Evolutionary conservation across 2,329 filamentous ascomycete genomes (phyloP).

Genomic region (Metarhizium rileyi): DNA sequence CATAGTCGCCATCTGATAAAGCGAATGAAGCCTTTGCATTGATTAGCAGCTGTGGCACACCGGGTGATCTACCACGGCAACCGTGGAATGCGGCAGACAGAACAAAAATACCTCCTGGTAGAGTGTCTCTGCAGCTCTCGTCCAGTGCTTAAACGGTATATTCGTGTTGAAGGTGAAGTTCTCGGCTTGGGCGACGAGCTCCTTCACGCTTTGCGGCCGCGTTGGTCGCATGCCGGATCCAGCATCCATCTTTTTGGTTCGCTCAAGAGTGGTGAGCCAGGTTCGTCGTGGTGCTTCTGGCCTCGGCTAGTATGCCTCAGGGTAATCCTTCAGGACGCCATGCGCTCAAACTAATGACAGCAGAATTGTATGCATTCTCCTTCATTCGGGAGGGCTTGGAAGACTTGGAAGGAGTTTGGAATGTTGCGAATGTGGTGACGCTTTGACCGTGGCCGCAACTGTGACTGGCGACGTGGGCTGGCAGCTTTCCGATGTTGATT

Average conservation of each 20-base stretch:
- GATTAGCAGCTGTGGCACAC: background rate
- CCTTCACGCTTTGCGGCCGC: conserved; percentile 59
- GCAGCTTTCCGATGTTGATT: background rate
- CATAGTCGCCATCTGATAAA: conserved; percentile 72
- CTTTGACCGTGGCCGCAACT: too few relatives aligned
- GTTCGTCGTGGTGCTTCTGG: background rate
- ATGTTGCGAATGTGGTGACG: too few relatives aligned
- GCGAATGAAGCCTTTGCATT: conserved; percentile 67
- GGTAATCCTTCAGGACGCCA: background rate
- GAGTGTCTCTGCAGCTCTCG: conserved; percentile 69
- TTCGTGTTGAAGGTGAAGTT: conserved; percentile 72
- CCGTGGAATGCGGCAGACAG: background rate
- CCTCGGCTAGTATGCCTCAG: background rate
- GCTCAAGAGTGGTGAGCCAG: background rate
- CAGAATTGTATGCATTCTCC: background rate
- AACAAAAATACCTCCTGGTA: conserved; percentile 61
- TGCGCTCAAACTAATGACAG: conserved; percentile 1
- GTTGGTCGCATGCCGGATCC: conserved; percentile 23
- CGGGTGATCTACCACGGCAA: background rate
- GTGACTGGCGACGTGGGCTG: conserved; percentile 1
- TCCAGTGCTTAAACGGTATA: conserved; percentile 72
- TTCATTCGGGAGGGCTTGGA: background rate
- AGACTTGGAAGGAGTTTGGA: background rate
- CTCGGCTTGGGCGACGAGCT: conserved; percentile 66
- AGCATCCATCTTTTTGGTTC: conserved; percentile 16